A percentile compares a stretch with the other conserved stretches of the same genome.
These are phyloP conservation scores for Endocladia muricata DNA, from an alignment of 31 red algal species.

Conservation along the genomic window DNA sequence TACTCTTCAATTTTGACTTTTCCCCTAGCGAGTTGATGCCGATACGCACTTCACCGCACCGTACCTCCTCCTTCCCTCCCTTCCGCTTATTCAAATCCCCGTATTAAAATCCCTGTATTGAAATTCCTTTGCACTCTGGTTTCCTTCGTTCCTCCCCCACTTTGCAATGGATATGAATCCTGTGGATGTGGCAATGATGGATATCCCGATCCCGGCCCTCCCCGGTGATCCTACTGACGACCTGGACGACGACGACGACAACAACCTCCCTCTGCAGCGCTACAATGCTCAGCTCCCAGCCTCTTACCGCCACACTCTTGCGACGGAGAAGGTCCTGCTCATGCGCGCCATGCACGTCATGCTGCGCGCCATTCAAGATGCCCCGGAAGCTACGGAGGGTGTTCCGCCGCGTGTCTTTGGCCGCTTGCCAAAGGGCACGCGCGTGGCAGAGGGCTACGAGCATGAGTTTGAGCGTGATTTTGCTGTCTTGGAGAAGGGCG, in stretches of 20 bases:
- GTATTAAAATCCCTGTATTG: too few species aligned
- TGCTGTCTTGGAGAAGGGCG: slow-evolving; percentile 77
- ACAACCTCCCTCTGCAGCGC: slow-evolving; percentile 44
- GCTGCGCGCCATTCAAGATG: slow-evolving; percentile 2
- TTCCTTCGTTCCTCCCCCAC: too few species aligned
- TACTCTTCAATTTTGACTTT: too few species aligned
- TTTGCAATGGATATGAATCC: too few species aligned
- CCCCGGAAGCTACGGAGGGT: background rate
- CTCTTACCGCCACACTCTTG: slow-evolving; percentile 40
- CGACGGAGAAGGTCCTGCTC: slow-evolving; percentile 40
- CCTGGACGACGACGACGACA: slow-evolving; percentile 25
- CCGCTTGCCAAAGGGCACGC: background rate
- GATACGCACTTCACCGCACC: too few species aligned
- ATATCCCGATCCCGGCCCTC: too few species aligned
- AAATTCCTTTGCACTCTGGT: too few species aligned
- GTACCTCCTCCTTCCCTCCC: too few species aligned
- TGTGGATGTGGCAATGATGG: too few species aligned
- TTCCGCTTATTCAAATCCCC: too few species aligned
- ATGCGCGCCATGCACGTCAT: slow-evolving; percentile 54
- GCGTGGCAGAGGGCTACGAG: slow-evolving; percentile 62
- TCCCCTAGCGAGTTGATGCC: too few species aligned
- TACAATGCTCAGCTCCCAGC: slow-evolving; percentile 71
- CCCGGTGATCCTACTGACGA: too few species aligned
- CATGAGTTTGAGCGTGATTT: slow-evolving; percentile 66
- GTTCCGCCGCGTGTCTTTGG: background rate